Evolutionary conservation across 345 rosid genomes (phyloP).

Genomic region (Carallia brachiata): DNA sequence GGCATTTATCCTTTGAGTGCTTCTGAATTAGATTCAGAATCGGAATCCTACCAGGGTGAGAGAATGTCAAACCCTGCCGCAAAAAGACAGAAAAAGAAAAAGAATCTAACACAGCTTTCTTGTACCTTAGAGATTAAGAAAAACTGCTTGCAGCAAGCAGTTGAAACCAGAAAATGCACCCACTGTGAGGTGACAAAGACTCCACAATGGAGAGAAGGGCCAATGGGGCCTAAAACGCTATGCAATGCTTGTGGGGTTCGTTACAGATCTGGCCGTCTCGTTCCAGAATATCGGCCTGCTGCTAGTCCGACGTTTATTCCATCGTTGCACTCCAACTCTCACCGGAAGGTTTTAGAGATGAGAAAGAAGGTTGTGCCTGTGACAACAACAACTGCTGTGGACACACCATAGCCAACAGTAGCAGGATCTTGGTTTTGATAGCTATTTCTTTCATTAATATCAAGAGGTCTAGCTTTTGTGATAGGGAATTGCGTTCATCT

Average conservation of each 20-base stretch:
- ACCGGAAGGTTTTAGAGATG: slow-evolving; percentile 79
- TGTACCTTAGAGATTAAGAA: slow-evolving; percentile 25
- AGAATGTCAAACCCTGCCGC: slow-evolving; percentile 6
- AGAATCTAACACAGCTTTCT: slow-evolving; percentile 27
- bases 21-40: slow-evolving; percentile 12
- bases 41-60: slow-evolving; percentile 9
- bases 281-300: slow-evolving; percentile 89
- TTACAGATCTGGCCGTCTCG: slow-evolving; percentile 79
- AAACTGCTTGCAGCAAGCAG: slow-evolving; percentile 19
- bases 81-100: slow-evolving; percentile 27
- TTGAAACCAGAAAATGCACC: slow-evolving; percentile 49
- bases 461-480: slow-evolving; percentile 22
- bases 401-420: slow-evolving; percentile 1
- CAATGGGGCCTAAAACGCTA: slow-evolving; percentile 83
- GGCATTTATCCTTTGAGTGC: neutral
- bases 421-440: slow-evolving; percentile 28
- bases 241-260: slow-evolving; percentile 97
- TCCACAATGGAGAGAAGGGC: slow-evolving; percentile 98
- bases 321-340: slow-evolving; percentile 67
- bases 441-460: slow-evolving; percentile 32
- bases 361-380: slow-evolving; percentile 42
- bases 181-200: slow-evolving; percentile 77
- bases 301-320: slow-evolving; percentile 80
- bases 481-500: slow-evolving; percentile 27
- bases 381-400: neutral